These are phyloP conservation scores for Delonix regia DNA, from an alignment of 306 rosid genomes.

Conservation along the genomic window DNA sequence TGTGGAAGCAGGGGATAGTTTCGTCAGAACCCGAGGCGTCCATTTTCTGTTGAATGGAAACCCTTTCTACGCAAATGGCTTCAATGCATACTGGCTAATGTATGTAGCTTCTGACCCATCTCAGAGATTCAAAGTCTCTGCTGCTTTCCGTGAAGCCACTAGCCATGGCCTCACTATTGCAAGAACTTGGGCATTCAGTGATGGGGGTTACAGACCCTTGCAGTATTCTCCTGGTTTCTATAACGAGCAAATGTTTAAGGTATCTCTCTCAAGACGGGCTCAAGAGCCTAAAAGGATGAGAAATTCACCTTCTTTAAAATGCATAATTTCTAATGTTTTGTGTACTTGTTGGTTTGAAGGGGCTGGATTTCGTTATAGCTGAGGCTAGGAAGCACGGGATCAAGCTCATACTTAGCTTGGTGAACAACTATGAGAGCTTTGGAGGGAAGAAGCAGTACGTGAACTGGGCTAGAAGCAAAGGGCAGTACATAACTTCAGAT, in stretches of 20 bases:
- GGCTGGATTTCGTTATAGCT: conserved; percentile 79
- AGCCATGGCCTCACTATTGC: conserved; percentile 84
- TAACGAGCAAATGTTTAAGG: conserved; percentile 84
- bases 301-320: background rate
- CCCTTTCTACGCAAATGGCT: conserved; percentile 89
- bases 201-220: conserved; percentile 85
- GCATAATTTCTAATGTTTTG: conserved; percentile 15
- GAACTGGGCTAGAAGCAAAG: conserved; percentile 86
- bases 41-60: conserved; percentile 71
- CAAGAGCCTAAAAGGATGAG: background rate
- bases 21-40: conserved; percentile 70
- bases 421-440: conserved; percentile 84
- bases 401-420: conserved; percentile 89
- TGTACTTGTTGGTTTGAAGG: conserved; percentile 53
- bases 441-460: conserved; percentile 97
- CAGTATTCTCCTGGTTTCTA: conserved; percentile 88
- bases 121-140: conserved; percentile 72
- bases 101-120: conserved; percentile 81
- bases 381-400: conserved; percentile 86
- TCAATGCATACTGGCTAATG: conserved; percentile 97
- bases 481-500: conserved; percentile 77
- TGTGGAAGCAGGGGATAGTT: conserved; percentile 70
- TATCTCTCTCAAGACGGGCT: conserved; percentile 21
- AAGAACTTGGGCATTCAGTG: conserved; percentile 98
- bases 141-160: conserved; percentile 69